A percentile compares a stretch with the other conserved stretches of the same genome.
Evolutionary conservation across 179 eudicot genomes (phyloP).

Genomic region (Spinacia oleracea): DNA sequence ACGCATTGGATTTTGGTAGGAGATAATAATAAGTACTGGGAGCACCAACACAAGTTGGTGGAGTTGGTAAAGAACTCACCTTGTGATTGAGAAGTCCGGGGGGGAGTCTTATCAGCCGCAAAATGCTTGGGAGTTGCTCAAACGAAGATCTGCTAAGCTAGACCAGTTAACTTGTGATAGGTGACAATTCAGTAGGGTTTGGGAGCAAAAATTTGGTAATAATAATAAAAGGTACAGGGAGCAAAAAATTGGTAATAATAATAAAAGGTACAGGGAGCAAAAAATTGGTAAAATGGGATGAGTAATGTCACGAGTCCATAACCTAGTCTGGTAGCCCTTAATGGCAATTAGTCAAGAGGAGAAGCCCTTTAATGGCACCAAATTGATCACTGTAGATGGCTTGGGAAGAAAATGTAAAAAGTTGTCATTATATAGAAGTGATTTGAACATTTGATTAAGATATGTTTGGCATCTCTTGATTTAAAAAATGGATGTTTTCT

Average conservation of each 20-base stretch:
- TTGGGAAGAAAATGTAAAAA: conserved; percentile 5
- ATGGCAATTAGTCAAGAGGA: neutral
- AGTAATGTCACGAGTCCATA: neutral
- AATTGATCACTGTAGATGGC: conserved; percentile 14
- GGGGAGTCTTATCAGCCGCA: too few species aligned
- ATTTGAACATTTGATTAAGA: conserved; percentile 22
- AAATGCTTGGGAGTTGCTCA: too few species aligned
- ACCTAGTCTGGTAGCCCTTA: neutral
- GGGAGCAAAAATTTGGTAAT: too few species aligned
- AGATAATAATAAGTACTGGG: neutral
- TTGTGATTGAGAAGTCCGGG: too few species aligned
- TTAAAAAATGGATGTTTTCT: conserved; percentile 14
- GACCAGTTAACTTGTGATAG: too few species aligned
- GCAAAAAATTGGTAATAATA: too few species aligned
- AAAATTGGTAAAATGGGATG: neutral
- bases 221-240: too few species aligned
- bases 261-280: neutral
- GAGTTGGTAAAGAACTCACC: too few species aligned
- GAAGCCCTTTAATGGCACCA: neutral
- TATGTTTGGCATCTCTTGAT: conserved; percentile 21
- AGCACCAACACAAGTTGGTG: too few species aligned
- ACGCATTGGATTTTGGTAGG: neutral
- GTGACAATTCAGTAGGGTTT: too few species aligned
- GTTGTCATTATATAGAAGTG: conserved; percentile 2
- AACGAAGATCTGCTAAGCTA: too few species aligned